Evolutionary conservation across 306 rosid genomes (phyloP).

Genomic region (Canavalia gladiata): DNA sequence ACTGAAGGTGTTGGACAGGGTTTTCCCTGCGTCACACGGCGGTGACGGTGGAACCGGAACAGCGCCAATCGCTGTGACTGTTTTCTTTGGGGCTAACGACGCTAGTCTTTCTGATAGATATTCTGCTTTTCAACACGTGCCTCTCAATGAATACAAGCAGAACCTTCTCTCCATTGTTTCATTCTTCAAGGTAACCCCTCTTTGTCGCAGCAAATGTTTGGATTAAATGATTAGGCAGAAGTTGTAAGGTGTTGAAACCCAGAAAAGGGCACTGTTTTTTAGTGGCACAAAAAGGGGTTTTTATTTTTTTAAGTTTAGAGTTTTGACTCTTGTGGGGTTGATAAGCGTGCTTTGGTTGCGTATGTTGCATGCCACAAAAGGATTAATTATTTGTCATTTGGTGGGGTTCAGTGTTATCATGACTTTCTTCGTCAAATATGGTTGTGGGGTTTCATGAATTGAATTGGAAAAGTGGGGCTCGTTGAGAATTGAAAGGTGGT

Average conservation of each 20-base stretch:
- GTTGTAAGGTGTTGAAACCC: conserved; percentile 38
- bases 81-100: conserved; percentile 95
- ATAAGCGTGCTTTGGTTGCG: conserved; percentile 46
- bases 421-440: conserved; percentile 41
- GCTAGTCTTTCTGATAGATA: conserved; percentile 75
- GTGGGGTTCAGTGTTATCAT: conserved; percentile 43
- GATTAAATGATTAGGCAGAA: conserved; percentile 23
- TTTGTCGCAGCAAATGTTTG: background rate
- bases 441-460: conserved; percentile 39
- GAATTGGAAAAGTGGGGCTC: conserved; percentile 36
- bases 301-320: background rate
- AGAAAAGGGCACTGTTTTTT: conserved; percentile 37
- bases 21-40: conserved; percentile 57
- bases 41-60: conserved; percentile 30
- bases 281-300: conserved; percentile 31
- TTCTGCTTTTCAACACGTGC: conserved; percentile 86
- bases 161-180: conserved; percentile 74
- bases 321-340: conserved; percentile 44
- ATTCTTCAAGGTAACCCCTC: conserved; percentile 68
- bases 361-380: conserved; percentile 43
- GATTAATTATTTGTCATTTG: conserved; percentile 48
- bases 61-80: conserved; percentile 71
- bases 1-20: conserved; percentile 70
- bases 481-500: conserved; percentile 8
- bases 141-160: conserved; percentile 68